Percentiles rank a stretch among this genome's conserved stretches.
phyloP scores from a whole-genome alignment of 352 stramenopile genomes.

The Phytopythium ostracodes region DNA sequence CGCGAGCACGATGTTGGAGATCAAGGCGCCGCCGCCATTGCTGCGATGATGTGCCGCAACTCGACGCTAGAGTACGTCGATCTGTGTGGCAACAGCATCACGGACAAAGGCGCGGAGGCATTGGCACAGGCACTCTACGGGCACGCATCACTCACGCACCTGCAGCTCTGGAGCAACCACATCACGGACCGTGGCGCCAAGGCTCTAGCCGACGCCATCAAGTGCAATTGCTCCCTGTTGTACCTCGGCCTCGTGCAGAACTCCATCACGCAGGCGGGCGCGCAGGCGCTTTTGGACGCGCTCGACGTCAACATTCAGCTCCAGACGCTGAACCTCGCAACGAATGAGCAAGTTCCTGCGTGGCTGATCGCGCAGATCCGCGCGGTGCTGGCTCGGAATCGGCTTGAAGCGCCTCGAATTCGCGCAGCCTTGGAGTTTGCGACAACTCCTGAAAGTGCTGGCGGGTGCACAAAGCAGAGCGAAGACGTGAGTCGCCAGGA shows the following conservation, averaged over 20 bases:
- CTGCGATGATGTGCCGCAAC: conserved; percentile 71
- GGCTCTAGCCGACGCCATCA: conserved; percentile 48
- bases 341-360: conserved; percentile 36
- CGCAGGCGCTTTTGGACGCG: conserved; percentile 44
- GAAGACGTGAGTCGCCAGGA: conserved; percentile 9
- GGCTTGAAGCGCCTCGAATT: conserved; percentile 29
- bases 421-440: not conserved
- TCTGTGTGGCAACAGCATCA: conserved; percentile 66
- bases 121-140: conserved; percentile 67
- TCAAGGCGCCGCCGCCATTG: conserved; percentile 50
- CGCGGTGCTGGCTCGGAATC: conserved; percentile 48
- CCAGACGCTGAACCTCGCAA: conserved; percentile 54
- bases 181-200: conserved; percentile 50
- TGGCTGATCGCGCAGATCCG: conserved; percentile 45
- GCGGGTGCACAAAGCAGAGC: conserved; percentile 16
- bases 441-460: not conserved
- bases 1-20: conserved; percentile 69
- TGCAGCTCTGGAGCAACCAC: conserved; percentile 56
- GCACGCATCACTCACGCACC: conserved; percentile 58
- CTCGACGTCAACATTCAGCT: conserved; percentile 65
- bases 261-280: conserved; percentile 40
- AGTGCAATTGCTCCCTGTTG: conserved; percentile 58
- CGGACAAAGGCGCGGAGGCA: conserved; percentile 48
- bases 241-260: conserved; percentile 65
- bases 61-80: conserved; percentile 64